Evolutionary conservation across 257 asterid genomes (phyloP).

Genomic region (Gardenia jasminoides): DNA sequence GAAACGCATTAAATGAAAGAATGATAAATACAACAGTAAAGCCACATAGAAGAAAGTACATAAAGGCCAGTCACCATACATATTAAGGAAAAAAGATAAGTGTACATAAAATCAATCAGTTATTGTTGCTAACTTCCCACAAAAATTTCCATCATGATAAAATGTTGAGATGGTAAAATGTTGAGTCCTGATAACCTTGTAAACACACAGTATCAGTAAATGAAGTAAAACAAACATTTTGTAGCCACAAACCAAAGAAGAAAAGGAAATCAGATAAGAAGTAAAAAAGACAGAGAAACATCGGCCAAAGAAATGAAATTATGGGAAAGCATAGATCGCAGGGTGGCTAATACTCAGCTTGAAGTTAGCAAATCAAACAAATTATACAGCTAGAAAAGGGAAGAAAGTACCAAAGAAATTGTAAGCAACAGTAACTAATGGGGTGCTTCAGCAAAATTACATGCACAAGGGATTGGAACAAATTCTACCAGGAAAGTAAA

Average conservation of each 20-base stretch:
- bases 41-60: constrained; percentile 7
- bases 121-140: constrained; percentile 37
- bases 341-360: neutral
- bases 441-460: neutral
- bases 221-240: constrained; percentile 10
- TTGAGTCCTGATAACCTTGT: constrained; percentile 28
- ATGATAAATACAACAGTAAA: constrained; percentile 18
- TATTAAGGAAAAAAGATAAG: neutral
- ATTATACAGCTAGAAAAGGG: neutral
- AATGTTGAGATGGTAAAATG: constrained; percentile 32
- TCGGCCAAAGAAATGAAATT: neutral
- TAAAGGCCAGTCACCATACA: constrained; percentile 16
- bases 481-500: neutral
- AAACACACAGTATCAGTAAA: constrained; percentile 32
- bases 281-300: neutral
- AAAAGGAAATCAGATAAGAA: neutral
- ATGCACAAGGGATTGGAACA: neutral
- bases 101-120: constrained; percentile 24
- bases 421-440: neutral
- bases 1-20: constrained; percentile 5
- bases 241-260: neutral
- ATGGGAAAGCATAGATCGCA: neutral
- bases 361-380: neutral
- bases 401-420: neutral
- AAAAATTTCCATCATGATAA: constrained; percentile 39